phyloP scores from a whole-genome alignment of 495 filamentous ascomycete genomes.

The Podospora pseudoanserina region DNA sequence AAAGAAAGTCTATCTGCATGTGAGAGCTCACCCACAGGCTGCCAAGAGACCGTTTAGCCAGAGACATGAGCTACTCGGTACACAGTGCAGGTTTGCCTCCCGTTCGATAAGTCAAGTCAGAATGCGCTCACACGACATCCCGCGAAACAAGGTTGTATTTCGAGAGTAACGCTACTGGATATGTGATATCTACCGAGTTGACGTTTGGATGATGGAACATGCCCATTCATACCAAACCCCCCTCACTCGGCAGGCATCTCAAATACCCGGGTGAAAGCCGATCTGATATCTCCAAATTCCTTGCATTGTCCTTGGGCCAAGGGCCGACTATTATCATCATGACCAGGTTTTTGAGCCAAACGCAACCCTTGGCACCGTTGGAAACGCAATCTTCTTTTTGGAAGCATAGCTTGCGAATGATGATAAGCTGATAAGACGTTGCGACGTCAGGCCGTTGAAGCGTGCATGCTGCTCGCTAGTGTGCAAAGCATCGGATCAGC shows the following conservation, averaged over 20 bases:
- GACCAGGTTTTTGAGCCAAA: neutral
- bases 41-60: neutral
- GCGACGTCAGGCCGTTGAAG: neutral
- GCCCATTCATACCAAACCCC: neutral
- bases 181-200: neutral
- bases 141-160: too few relatives aligned
- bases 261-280: neutral
- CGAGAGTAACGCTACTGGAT: neutral
- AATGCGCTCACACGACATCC: too few relatives aligned
- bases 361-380: too few relatives aligned
- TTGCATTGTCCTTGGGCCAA: neutral
- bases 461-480: neutral
- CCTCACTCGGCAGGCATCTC: neutral
- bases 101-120: too few relatives aligned
- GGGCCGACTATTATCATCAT: neutral
- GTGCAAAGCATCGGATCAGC: neutral
- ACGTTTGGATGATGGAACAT: neutral
- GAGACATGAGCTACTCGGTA: neutral
- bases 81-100: neutral
- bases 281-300: neutral
- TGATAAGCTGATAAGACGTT: slow-evolving; percentile 3
- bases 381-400: neutral
- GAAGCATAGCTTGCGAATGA: neutral
- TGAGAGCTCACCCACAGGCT: neutral
- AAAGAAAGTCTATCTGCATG: neutral